Percentiles rank a stretch among this genome's conserved stretches.
Evolutionary conservation across 129 eudicot species (phyloP).

Genomic region (Silybum marianum): DNA sequence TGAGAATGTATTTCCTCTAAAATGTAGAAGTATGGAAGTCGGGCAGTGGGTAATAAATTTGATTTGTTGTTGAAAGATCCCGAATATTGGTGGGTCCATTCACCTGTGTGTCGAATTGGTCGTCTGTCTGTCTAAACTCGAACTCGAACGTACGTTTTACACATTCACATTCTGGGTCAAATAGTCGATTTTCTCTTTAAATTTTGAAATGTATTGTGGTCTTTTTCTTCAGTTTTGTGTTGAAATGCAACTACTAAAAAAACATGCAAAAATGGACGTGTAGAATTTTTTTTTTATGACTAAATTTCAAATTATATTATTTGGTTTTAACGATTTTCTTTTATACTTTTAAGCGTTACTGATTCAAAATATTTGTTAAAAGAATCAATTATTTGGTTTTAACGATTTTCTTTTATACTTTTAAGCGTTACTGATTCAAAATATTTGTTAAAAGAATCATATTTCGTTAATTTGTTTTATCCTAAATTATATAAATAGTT

Average conservation of each 20-base stretch:
- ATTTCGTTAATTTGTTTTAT: too few species aligned
- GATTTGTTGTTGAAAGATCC: constrained; percentile 12
- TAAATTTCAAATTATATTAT: too few species aligned
- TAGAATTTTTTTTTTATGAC: too few species aligned
- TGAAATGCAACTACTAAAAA: background rate
- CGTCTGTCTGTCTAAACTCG: constrained; percentile 8
- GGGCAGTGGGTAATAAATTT: constrained; percentile 21
- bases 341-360: too few species aligned
- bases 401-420: too few species aligned
- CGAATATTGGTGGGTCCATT: constrained; percentile 24
- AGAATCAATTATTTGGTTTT: too few species aligned
- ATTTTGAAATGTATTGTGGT: background rate
- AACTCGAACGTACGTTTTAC: background rate
- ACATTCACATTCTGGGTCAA: constrained; percentile 13
- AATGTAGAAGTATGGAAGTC: constrained; percentile 29
- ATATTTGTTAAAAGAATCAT: too few species aligned
- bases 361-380: too few species aligned
- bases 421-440: too few species aligned
- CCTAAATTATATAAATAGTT: too few species aligned
- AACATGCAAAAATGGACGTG: too few species aligned
- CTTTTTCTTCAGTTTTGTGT: background rate
- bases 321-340: too few species aligned
- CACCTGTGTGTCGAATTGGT: constrained; percentile 14
- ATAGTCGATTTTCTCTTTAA: constrained; percentile 11
- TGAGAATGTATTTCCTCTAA: constrained; percentile 9